These are phyloP conservation scores for Camptophora hylomeconis DNA, from an alignment of 2,329 filamentous ascomycete genomes.

Conservation along the genomic window DNA sequence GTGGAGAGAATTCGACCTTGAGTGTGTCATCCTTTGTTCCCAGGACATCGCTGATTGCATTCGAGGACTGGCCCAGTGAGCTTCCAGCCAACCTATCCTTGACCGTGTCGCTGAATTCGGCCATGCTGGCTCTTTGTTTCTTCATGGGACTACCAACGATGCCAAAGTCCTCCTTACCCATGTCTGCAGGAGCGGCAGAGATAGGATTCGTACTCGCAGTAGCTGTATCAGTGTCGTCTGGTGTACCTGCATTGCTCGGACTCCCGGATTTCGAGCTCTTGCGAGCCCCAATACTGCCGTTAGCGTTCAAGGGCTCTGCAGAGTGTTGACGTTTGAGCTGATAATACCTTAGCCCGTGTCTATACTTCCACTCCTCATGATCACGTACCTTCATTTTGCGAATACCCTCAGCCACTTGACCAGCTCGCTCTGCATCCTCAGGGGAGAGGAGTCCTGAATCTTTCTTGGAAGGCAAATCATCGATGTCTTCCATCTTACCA, in stretches of 20 bases:
- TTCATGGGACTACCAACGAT: slow-evolving; percentile 33
- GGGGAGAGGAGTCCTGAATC: slow-evolving; percentile 39
- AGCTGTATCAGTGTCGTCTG: slow-evolving; percentile 16
- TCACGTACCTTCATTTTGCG: slow-evolving; percentile 50
- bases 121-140: slow-evolving; percentile 33
- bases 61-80: slow-evolving; percentile 20
- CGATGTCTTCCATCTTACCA: slow-evolving; percentile 49
- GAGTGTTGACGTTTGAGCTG: slow-evolving; percentile 56
- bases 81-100: slow-evolving; percentile 25
- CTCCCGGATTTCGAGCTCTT: slow-evolving; percentile 28
- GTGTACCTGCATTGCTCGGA: slow-evolving; percentile 22
- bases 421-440: slow-evolving; percentile 47
- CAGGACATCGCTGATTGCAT: slow-evolving; percentile 24
- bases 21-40: slow-evolving; percentile 3
- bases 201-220: slow-evolving; percentile 8
- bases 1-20: slow-evolving; percentile 5
- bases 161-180: slow-evolving; percentile 23
- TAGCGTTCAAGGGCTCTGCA: slow-evolving; percentile 35
- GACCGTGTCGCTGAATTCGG: slow-evolving; percentile 27
- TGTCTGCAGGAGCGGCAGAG: slow-evolving; percentile 5
- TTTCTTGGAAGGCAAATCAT: slow-evolving; percentile 42
- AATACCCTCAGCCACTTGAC: slow-evolving; percentile 50
- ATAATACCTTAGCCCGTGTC: slow-evolving; percentile 16
- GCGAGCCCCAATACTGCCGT: slow-evolving; percentile 25
- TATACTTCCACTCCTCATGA: slow-evolving; percentile 11